Base-by-base conservation (phyloP, 2,329 filamentous ascomycete species). In the Aspergillus neoniger region DNA sequence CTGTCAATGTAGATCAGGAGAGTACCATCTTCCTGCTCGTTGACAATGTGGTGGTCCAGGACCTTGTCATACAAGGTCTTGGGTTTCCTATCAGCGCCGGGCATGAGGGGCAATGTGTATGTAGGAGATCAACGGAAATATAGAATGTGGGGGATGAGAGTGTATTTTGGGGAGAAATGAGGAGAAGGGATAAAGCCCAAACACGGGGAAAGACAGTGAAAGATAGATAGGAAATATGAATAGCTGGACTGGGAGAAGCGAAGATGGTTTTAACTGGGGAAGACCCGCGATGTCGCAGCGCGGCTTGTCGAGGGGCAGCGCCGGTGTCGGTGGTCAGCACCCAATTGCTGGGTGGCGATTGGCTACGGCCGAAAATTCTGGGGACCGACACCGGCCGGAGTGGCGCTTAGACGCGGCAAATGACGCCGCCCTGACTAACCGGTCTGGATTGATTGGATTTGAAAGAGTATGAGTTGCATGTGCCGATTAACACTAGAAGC, bases 21-120 rank as follows among this genome's bases (percentile, higher is more conserved):
- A 60, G 93, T 97, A 79, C 94, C 94, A 80, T 98, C 94, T 58
- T 92, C 86, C 84, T 93, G 91, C 86, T 96, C 91, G 73, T 97
- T 91, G 74, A 99, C 93, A 72, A 98, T 89, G 78, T 99, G 95
- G 81, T 89, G 89, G 71, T 91, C 87, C 72, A 98, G 90, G 79
- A 98, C 93, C 88, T 98, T 98, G 85, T 98, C 94, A 81, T 98
- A 98, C 74, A 97, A 85, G 70, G 93, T 96, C 79, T 88, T 88
- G 58, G 91, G 91, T 66, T 83, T 85, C 76, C 83, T 82, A 69
- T 89, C 87, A 69, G 86, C 86, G 74, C 83, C 85, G 75, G 92
- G 92, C 92, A 96, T 96, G 70, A 77, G 87, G 82, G 62, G 65
- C 62, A 60, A 59, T 71, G 39, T 50, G 57, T 8, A 23, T 50